Evolutionary conservation across 2,329 filamentous ascomycete species (phyloP).

Genomic region (Zymoseptoria pseudotritici): DNA sequence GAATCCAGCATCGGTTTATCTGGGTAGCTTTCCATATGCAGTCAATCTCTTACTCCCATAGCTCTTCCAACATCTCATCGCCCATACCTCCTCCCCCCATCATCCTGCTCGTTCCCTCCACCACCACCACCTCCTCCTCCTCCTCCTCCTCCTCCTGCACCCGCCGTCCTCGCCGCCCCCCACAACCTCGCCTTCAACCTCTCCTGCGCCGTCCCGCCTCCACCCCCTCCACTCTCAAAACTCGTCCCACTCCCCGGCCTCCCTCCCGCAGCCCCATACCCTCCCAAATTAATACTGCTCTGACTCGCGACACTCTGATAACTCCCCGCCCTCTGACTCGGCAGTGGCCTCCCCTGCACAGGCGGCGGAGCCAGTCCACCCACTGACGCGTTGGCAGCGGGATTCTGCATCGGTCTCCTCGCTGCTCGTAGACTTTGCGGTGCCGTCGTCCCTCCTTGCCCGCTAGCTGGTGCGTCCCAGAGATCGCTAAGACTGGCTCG

Average conservation of each 20-base stretch:
- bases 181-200: conserved; percentile 73
- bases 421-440: conserved; percentile 36
- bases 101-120: neutral
- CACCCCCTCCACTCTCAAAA: conserved; percentile 29
- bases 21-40: neutral
- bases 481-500: conserved; percentile 50
- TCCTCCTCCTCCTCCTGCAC: too few relatives aligned
- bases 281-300: conserved; percentile 19
- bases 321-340: conserved; percentile 66
- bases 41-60: neutral
- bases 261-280: neutral
- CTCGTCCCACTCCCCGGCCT: conserved; percentile 24
- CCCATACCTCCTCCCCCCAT: neutral
- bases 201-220: conserved; percentile 62
- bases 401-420: conserved; percentile 16
- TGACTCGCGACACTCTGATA: conserved; percentile 53
- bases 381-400: conserved; percentile 3
- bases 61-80: neutral
- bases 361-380: conserved; percentile 28
- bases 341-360: conserved; percentile 50
- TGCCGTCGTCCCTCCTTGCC: conserved; percentile 32
- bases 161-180: conserved; percentile 19
- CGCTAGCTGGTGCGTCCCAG: conserved; percentile 43
- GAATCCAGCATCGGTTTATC: too few relatives aligned
- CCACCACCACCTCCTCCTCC: too few relatives aligned